Evolutionary conservation across 164 flowering plant genomes (phyloP).

Genomic region (Platanus orientalis): DNA sequence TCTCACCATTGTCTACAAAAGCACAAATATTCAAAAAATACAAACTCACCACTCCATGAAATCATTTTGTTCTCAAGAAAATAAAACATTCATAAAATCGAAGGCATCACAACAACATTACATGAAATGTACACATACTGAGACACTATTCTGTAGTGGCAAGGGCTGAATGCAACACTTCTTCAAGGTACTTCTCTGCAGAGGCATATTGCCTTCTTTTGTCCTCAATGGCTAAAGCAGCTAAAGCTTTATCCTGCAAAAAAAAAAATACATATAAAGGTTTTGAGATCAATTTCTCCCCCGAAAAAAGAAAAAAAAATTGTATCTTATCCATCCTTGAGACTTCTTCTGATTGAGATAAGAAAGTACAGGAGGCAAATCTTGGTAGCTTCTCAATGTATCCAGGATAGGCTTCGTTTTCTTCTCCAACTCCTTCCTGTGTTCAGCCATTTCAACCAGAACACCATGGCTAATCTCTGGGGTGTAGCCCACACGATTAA

Average conservation of each 20-base stretch:
- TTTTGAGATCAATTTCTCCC: neutral
- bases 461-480: slow-evolving; percentile 90
- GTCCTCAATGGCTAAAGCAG: slow-evolving; percentile 90
- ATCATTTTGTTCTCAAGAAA: too few species aligned
- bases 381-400: slow-evolving; percentile 95
- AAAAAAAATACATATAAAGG: too few species aligned
- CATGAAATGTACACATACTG: neutral
- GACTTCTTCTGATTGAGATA: neutral
- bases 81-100: neutral
- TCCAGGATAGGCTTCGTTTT: slow-evolving; percentile 87
- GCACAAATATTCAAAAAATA: too few species aligned
- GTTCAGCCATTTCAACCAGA: slow-evolving; percentile 89
- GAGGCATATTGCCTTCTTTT: slow-evolving; percentile 86
- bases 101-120: neutral
- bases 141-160: slow-evolving; percentile 19
- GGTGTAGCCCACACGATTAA: slow-evolving; percentile 79
- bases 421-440: slow-evolving; percentile 83
- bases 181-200: slow-evolving; percentile 90
- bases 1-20: too few species aligned
- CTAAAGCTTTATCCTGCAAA: slow-evolving; percentile 85
- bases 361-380: slow-evolving; percentile 80
- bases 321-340: neutral
- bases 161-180: slow-evolving; percentile 84
- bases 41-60: too few species aligned
- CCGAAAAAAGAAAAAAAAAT: too few species aligned